These are phyloP conservation scores for Schrenkiella parvula DNA, from an alignment of 345 rosid species.

Conservation along the genomic window DNA sequence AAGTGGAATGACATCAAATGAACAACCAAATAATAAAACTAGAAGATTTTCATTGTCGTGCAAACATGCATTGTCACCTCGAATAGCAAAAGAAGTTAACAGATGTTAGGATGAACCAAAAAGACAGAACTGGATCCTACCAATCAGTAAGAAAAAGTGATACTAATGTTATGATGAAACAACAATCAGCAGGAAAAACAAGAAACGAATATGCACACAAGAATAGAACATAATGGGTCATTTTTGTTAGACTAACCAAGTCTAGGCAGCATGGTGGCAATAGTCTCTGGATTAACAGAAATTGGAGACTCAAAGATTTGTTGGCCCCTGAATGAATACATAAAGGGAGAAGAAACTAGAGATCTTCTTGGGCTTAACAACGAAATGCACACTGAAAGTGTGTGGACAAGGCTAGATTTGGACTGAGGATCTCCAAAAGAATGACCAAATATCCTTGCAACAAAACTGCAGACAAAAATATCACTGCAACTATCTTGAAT, in stretches of 20 bases:
- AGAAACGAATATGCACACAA: neutral
- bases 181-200: neutral
- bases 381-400: slow-evolving; percentile 97
- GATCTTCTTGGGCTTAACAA: slow-evolving; percentile 91
- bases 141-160: neutral
- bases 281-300: slow-evolving; percentile 82
- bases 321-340: slow-evolving; percentile 82
- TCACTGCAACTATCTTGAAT: slow-evolving; percentile 1
- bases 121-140: neutral
- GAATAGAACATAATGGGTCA: slow-evolving; percentile 6
- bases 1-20: neutral
- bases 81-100: neutral
- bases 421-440: slow-evolving; percentile 89
- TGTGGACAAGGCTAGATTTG: slow-evolving; percentile 86
- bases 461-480: slow-evolving; percentile 56
- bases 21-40: neutral
- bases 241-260: slow-evolving; percentile 59
- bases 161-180: neutral
- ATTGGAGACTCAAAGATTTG: slow-evolving; percentile 78
- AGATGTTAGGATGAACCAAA: slow-evolving; percentile 2
- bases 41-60: neutral
- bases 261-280: slow-evolving; percentile 88
- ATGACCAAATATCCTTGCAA: slow-evolving; percentile 87
- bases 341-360: slow-evolving; percentile 61
- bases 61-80: neutral